These are phyloP conservation scores for Fonsecaea nubica DNA, from an alignment of 2,329 filamentous ascomycete genomes.

Conservation along the genomic window DNA sequence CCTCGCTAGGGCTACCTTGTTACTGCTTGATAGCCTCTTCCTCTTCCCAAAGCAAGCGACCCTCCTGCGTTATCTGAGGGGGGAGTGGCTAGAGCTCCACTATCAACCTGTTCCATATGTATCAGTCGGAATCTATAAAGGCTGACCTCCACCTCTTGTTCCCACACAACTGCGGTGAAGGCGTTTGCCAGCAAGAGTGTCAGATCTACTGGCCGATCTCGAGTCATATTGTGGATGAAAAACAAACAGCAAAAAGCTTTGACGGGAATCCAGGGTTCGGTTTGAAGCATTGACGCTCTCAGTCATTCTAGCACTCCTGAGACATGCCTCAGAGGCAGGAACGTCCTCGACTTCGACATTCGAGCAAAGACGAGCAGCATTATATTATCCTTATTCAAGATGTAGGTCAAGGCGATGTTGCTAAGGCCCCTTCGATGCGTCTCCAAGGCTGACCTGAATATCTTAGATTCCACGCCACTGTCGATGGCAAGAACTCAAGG, in stretches of 20 bases:
- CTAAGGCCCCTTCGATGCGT: background rate
- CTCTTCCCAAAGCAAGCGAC: background rate
- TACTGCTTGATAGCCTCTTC: conserved; percentile 13
- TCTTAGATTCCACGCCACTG: conserved; percentile 39
- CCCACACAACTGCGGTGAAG: conserved; percentile 33
- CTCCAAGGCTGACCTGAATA: conserved; percentile 5
- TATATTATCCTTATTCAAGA: conserved; percentile 38
- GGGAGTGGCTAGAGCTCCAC: conserved; percentile 2
- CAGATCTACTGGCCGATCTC: conserved; percentile 30
- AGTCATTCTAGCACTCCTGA: background rate
- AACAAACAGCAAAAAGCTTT: conserved; percentile 8
- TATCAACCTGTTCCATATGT: conserved; percentile 24
- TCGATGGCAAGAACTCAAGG: conserved; percentile 41
- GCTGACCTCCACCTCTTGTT: conserved; percentile 33
- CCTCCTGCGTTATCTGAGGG: background rate
- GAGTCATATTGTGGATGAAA: conserved; percentile 25
- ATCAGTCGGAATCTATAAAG: conserved; percentile 36
- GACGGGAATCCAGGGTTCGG: conserved; percentile 5
- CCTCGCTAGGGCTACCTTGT: conserved; percentile 1
- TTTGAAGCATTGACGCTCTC: conserved; percentile 5
- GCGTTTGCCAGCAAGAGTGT: conserved; percentile 35
- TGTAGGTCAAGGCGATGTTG: conserved; percentile 24
- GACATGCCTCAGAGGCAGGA: conserved; percentile 31
- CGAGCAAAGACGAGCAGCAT: conserved; percentile 34
- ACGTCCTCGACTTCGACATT: conserved; percentile 22